Evolutionary conservation across 208 protist species (phyloP).

Genomic region (Tritrichomonas foetus): DNA sequence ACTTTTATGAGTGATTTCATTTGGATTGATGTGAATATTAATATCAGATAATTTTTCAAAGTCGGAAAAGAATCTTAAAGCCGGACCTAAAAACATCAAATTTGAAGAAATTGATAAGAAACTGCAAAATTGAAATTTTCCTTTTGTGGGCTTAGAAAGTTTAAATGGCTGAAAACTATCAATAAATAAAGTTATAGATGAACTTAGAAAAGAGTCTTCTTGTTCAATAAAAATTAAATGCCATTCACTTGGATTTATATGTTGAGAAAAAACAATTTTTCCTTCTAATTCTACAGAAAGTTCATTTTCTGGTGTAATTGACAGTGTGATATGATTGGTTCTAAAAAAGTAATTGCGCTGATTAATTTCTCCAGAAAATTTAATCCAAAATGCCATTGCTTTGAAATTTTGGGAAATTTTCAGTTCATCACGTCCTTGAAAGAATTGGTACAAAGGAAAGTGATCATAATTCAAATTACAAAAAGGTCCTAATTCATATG

Average conservation of each 20-base stretch:
- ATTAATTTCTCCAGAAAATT: not conserved
- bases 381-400: slow-evolving; percentile 5
- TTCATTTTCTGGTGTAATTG: no score
- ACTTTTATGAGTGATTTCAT: not conserved
- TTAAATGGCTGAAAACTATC: no score
- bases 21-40: no score
- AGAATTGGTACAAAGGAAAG: slow-evolving; percentile 22
- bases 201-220: no score
- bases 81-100: not conserved
- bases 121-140: not conserved
- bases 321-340: no score
- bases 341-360: no score
- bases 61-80: not conserved
- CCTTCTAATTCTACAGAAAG: no score
- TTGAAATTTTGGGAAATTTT: not conserved
- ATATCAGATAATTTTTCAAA: no score
- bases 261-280: no score
- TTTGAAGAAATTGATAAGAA: not conserved
- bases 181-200: no score
- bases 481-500: not conserved
- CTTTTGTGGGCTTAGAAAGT: not conserved
- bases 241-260: no score
- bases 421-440: not conserved
- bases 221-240: no score
- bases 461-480: not conserved